A percentile compares a stretch with the other conserved stretches of the same genome.
phyloP scores from a whole-genome alignment of 495 filamentous ascomycete genomes.

The Aspergillus ostianus region DNA sequence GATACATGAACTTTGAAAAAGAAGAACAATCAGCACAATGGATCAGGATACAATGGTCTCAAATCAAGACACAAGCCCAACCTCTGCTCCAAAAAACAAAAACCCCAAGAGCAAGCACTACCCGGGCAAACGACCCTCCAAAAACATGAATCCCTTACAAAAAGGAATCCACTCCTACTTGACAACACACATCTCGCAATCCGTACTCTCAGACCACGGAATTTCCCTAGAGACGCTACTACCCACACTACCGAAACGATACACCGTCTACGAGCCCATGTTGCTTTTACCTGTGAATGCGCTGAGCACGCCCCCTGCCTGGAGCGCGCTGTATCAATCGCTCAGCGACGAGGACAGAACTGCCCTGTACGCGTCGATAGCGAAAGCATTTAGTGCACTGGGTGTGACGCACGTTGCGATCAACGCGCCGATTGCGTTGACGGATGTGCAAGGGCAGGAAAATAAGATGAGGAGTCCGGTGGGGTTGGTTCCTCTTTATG shows the following conservation, averaged over 20 bases:
- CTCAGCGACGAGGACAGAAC: slow-evolving; percentile 28
- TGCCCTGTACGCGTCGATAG: slow-evolving; percentile 51
- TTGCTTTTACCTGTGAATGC: slow-evolving; percentile 62
- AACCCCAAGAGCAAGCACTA: not conserved
- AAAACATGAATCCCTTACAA: slow-evolving; percentile 31
- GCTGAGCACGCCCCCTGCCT: slow-evolving; percentile 46
- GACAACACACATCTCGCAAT: slow-evolving; percentile 17
- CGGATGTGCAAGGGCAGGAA: slow-evolving; percentile 31
- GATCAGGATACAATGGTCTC: not conserved
- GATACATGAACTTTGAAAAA: not conserved
- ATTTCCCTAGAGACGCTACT: slow-evolving; percentile 22
- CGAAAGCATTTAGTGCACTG: slow-evolving; percentile 33
- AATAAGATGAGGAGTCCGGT: slow-evolving; percentile 69
- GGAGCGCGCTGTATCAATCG: slow-evolving; percentile 42
- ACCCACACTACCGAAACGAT: slow-evolving; percentile 56
- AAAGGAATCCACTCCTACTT: slow-evolving; percentile 32
- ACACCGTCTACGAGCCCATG: slow-evolving; percentile 68
- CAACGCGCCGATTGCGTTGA: slow-evolving; percentile 63
- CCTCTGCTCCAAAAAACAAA: not conserved
- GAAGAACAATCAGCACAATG: not conserved
- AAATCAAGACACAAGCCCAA: not conserved
- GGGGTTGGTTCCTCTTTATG: slow-evolving; percentile 59
- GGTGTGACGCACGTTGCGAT: slow-evolving; percentile 67
- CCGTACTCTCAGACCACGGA: slow-evolving; percentile 13
- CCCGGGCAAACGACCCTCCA: slow-evolving; percentile 13